Conservation (phyloP, 305 asterid species). For the Solanum hybrid region DNA sequence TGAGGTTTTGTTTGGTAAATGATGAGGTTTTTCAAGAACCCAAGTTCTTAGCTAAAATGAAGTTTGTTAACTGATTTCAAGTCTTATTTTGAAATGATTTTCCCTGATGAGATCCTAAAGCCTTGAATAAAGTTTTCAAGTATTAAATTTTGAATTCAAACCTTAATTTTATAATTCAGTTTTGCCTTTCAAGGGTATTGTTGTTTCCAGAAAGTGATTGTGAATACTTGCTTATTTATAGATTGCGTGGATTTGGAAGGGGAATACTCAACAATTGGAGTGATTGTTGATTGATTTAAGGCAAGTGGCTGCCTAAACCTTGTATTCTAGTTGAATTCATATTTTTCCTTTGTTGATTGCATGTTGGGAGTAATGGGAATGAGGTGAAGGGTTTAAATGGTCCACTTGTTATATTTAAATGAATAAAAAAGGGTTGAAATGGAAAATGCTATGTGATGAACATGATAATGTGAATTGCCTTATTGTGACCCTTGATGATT, state of each 20-base stretch:
- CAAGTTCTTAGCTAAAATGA: not conserved
- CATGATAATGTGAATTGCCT: not conserved
- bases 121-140: not conserved
- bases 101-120: not conserved
- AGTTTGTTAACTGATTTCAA: not conserved
- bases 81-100: not conserved
- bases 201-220: not conserved
- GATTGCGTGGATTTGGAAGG: not conserved
- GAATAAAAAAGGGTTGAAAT: not conserved
- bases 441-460: not conserved
- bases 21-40: not conserved
- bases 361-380: not conserved
- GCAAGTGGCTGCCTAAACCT: not conserved
- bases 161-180: not conserved
- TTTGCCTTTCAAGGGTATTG: not conserved
- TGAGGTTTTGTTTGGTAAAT: too few relatives aligned
- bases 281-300: not conserved
- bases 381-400: not conserved
- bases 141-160: not conserved
- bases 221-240: not conserved
- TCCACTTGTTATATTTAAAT: not conserved
- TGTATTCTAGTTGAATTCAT: not conserved
- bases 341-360: not conserved
- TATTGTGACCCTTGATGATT: not conserved
- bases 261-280: not conserved